Percentiles rank a stretch among this genome's conserved stretches.
These are phyloP conservation scores for Mercurialis annua DNA, from an alignment of 345 rosid species.

Conservation along the genomic window DNA sequence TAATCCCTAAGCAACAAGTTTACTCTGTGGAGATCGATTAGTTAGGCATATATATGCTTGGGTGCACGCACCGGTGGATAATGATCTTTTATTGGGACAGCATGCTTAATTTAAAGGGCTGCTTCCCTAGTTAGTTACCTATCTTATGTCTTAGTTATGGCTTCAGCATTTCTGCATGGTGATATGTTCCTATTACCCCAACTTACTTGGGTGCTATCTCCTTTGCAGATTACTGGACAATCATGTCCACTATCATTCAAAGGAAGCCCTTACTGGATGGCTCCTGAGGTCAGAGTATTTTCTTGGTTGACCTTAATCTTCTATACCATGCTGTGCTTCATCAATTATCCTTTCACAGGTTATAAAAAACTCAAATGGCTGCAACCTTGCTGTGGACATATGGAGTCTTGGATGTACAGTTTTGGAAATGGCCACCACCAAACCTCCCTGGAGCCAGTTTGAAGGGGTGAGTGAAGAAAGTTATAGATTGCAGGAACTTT, in stretches of 20 bases:
- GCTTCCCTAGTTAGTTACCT: not conserved
- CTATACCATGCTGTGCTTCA: not conserved
- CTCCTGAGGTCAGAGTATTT: conserved; percentile 55
- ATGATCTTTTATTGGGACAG: not conserved
- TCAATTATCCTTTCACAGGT: conserved; percentile 36
- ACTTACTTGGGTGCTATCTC: conserved; percentile 12
- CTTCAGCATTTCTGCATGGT: not conserved
- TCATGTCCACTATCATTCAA: conserved; percentile 73
- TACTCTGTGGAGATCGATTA: conserved; percentile 8
- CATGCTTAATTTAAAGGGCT: not conserved
- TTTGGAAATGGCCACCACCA: conserved; percentile 79
- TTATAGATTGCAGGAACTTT: conserved; percentile 11
- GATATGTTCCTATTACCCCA: not conserved
- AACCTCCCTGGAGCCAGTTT: conserved; percentile 83
- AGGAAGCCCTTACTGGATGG: conserved; percentile 91
- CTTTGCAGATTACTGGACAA: conserved; percentile 65
- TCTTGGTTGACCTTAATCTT: not conserved
- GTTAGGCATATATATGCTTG: not conserved
- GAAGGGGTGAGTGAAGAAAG: conserved; percentile 50
- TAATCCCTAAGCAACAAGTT: not conserved
- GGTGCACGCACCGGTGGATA: not conserved
- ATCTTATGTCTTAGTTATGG: not conserved
- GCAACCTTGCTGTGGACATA: conserved; percentile 74
- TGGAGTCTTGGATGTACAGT: conserved; percentile 92
- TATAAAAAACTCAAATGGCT: conserved; percentile 56